A percentile compares a stretch with the other conserved stretches of the same genome.
phyloP scores from a whole-genome alignment of 257 asterid genomes.

The Nyctanthes arbortristis region DNA sequence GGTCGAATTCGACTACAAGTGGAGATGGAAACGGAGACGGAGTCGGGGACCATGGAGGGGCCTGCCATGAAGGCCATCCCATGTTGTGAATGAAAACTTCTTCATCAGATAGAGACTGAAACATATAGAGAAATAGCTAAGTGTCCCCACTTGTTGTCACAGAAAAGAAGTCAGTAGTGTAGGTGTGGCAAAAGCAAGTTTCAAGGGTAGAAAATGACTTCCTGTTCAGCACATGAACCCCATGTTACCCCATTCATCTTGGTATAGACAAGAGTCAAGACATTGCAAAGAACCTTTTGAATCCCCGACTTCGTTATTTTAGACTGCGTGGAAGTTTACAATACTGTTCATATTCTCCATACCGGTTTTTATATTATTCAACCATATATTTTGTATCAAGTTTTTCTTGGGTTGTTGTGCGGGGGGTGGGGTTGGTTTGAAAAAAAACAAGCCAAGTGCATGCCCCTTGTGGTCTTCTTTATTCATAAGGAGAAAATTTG shows the following conservation, averaged over 20 bases:
- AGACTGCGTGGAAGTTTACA: background rate
- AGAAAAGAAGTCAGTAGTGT: background rate
- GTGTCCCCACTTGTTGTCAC: background rate
- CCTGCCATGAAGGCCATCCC: background rate
- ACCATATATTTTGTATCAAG: background rate
- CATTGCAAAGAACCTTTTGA: background rate
- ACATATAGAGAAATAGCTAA: background rate
- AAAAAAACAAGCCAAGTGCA: too few species aligned
- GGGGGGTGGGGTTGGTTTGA: too few species aligned
- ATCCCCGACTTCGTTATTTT: too few species aligned
- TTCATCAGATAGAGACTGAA: background rate
- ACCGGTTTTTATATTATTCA: background rate
- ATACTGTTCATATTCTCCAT: background rate
- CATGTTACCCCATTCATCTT: background rate
- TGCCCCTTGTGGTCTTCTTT: background rate
- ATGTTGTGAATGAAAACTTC: background rate
- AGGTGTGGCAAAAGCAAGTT: background rate
- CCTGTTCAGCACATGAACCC: background rate
- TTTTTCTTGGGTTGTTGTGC: too few species aligned
- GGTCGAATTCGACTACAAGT: background rate
- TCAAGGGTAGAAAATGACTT: background rate
- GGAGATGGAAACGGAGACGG: background rate
- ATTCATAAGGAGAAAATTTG: background rate
- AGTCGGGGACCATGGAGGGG: background rate
- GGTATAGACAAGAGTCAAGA: background rate